Evolutionary conservation across 805 yeast genomes (phyloP).

Genomic region (Metschnikowia baotianmanensis): DNA sequence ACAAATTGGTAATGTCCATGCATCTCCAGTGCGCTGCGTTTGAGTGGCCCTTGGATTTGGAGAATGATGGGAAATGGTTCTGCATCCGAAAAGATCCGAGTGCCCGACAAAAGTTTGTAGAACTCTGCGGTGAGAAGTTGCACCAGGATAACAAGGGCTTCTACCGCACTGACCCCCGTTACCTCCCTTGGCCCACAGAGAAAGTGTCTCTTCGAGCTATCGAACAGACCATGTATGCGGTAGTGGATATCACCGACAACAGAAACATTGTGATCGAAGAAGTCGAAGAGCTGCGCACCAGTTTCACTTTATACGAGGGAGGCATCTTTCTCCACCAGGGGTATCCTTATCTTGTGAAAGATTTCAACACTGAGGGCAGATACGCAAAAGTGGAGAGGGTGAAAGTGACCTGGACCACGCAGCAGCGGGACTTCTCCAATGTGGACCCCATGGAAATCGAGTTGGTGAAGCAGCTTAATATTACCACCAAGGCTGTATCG

Average conservation of each 20-base stretch:
- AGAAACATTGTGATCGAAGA: conserved; percentile 81
- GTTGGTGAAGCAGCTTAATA: conserved; percentile 51
- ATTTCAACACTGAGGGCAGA: conserved; percentile 73
- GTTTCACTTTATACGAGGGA: conserved; percentile 87
- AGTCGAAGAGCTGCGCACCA: conserved; percentile 82
- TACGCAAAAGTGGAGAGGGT: conserved; percentile 86
- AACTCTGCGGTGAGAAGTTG: conserved; percentile 39
- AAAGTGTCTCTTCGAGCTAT: conserved; percentile 78
- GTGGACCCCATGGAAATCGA: conserved; percentile 83
- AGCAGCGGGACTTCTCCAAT: conserved; percentile 89
- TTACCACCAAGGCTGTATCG: conserved; percentile 38
- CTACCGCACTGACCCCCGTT: conserved; percentile 42
- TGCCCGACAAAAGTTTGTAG: conserved; percentile 19
- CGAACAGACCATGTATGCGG: conserved; percentile 80
- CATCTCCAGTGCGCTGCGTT: conserved; percentile 95
- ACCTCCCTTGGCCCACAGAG: conserved; percentile 78
- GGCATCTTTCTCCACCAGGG: conserved; percentile 96
- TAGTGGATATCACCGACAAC: conserved; percentile 81
- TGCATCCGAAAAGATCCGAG: conserved; percentile 29
- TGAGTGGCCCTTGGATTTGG: conserved; percentile 64
- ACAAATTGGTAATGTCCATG: conserved; percentile 57
- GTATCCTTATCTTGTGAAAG: conserved; percentile 78
- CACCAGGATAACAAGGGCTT: conserved; percentile 30
- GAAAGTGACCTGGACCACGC: conserved; percentile 91
- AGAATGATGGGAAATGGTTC: conserved; percentile 58